phyloP scores from a whole-genome alignment of 1,139 yeast genomes.

The Nakaseomyces sp. region DNA sequence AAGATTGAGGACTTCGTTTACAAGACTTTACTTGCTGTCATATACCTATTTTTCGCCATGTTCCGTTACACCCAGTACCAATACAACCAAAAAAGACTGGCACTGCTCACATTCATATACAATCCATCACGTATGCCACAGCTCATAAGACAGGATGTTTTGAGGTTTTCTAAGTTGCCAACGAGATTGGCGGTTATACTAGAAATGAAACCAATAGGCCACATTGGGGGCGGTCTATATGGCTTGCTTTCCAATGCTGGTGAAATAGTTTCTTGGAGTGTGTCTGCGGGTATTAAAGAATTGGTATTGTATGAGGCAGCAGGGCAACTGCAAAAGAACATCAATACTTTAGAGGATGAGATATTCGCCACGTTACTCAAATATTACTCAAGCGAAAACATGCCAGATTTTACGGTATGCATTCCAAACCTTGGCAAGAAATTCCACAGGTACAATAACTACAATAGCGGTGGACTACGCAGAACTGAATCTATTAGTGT shows the following conservation, averaged over 20 bases:
- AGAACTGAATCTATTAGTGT: slow-evolving; percentile 45
- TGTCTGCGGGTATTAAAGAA: slow-evolving; percentile 70
- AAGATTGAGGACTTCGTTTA: slow-evolving; percentile 27
- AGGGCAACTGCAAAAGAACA: slow-evolving; percentile 52
- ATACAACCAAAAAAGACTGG: slow-evolving; percentile 48
- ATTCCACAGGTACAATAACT: slow-evolving; percentile 32
- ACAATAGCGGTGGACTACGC: slow-evolving; percentile 9
- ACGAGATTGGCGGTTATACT: slow-evolving; percentile 64
- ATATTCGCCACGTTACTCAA: slow-evolving; percentile 52
- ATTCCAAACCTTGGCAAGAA: slow-evolving; percentile 54
- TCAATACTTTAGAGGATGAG: slow-evolving; percentile 51
- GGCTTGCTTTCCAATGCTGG: slow-evolving; percentile 71
- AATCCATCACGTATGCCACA: slow-evolving; percentile 82
- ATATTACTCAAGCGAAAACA: slow-evolving; percentile 65
- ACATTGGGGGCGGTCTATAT: slow-evolving; percentile 80
- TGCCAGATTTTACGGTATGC: slow-evolving; percentile 52
- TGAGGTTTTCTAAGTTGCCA: slow-evolving; percentile 66
- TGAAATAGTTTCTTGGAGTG: slow-evolving; percentile 78
- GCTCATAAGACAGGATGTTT: slow-evolving; percentile 75
- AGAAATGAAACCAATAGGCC: slow-evolving; percentile 62
- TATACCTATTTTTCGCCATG: slow-evolving; percentile 50
- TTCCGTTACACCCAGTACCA: slow-evolving; percentile 45
- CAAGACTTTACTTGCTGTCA: slow-evolving; percentile 41
- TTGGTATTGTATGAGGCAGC: slow-evolving; percentile 72
- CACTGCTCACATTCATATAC: slow-evolving; percentile 55